Evolutionary conservation across 306 rosid genomes (phyloP).

Genomic region (Fragaria ananassa): DNA sequence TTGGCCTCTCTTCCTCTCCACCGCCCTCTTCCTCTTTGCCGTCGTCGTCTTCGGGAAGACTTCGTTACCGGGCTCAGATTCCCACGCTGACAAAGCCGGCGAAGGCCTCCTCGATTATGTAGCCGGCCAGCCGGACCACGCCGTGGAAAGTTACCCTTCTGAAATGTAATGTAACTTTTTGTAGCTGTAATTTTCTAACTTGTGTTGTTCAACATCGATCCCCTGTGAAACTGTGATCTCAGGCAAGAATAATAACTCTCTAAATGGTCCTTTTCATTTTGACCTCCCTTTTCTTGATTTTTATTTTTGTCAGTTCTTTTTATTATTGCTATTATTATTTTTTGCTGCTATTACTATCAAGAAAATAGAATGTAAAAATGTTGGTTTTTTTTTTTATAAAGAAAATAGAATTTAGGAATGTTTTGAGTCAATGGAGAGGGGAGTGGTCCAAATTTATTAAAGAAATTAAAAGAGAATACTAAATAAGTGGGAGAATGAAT

Average conservation of each 20-base stretch:
- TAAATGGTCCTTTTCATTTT: background rate
- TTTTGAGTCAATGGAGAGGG: background rate
- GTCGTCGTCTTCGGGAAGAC: conserved; percentile 59
- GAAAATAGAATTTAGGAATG: background rate
- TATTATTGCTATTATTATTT: background rate
- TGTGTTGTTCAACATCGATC: background rate
- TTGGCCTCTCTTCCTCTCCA: conserved; percentile 91
- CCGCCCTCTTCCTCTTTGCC: conserved; percentile 67
- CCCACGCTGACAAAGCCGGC: conserved; percentile 36
- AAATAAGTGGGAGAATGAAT: background rate
- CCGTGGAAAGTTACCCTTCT: conserved; percentile 29
- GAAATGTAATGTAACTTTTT: background rate
- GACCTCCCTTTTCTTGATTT: background rate
- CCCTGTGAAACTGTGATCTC: conserved; percentile 10
- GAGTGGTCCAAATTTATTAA: background rate
- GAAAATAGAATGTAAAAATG: background rate
- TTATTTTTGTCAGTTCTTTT: background rate
- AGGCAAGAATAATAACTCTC: conserved; percentile 12
- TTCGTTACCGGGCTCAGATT: conserved; percentile 34
- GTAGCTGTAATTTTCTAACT: conserved; percentile 13
- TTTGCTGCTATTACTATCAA: background rate
- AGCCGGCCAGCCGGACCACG: conserved; percentile 57
- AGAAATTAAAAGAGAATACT: background rate
- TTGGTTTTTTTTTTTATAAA: background rate
- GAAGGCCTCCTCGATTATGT: conserved; percentile 77